Evolutionary conservation across 202 grass and related monocot genomes (phyloP), one percentile per base, ranked within the genome.

Genomic region (Zizania palustris): DNA sequence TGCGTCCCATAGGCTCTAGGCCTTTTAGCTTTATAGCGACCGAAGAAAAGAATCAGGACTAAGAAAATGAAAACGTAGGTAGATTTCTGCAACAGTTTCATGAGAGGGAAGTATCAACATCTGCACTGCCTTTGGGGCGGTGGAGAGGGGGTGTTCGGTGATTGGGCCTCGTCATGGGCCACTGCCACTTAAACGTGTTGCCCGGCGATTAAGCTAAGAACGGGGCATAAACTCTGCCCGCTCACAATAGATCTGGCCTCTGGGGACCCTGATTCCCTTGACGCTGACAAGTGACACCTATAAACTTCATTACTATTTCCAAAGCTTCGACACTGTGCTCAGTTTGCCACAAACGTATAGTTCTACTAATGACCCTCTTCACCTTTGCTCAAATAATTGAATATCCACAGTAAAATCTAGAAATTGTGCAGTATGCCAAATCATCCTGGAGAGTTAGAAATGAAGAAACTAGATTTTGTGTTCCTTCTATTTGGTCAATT

Each of bases 1-100:
- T 76, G 50, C 10, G 51, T 65, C 14, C 15, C 7, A 62, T 76
- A 63, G 60, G 39, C 53, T 54, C 14, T 50, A 53, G 34, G 43
- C 55, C 16, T 63, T 65, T 67, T 74, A 63, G 15, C 63, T 58
- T 79, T 80, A 10, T 51, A 9, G 53, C 41, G 20, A 72, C 43
- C 15, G 40, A 73, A 79, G 86, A n/a, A 84, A 80, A 19, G 57
- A 35, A 80, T 69, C 40, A 14, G 46, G 9, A 43, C 1, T n/a
- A 10, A 34, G 73, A 67, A 59, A 87, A 71, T 70, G 69, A 74
- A 69, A 49, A 65, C 36, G 18, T 11, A 66, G 34, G 70, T 65
- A 71, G 33, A 71, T 56, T 12, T 56, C 21, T 88, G 78, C 33
- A 42, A 13, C 12, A 62, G 67, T 10, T 60, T 9, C 35, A 9